These are phyloP conservation scores for Voacanga thouarsii DNA, from an alignment of 257 asterid genomes.

Conservation along the genomic window DNA sequence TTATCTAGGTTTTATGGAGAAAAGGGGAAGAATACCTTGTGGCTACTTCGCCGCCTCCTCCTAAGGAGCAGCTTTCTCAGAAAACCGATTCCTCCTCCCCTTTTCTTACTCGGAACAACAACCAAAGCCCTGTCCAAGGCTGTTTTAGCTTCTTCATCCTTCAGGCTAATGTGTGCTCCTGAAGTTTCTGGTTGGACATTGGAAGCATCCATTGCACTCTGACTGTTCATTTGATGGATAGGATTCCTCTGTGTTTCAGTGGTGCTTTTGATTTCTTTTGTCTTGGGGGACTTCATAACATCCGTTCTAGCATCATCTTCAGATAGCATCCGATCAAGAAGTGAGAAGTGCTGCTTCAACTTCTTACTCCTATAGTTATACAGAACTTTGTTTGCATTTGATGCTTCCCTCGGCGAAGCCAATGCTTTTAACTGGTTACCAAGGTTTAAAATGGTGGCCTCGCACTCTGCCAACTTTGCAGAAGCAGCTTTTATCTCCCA, in stretches of 20 bases:
- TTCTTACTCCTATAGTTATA: conserved; percentile 32
- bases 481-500: conserved; percentile 81
- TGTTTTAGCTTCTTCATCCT: conserved; percentile 14
- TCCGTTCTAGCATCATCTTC: conserved; percentile 45
- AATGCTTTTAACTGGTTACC: conserved; percentile 69
- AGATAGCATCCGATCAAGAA: conserved; percentile 65
- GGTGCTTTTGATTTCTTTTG: conserved; percentile 29
- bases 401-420: conserved; percentile 44
- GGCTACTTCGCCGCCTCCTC: conserved; percentile 47
- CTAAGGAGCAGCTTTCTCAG: conserved; percentile 66
- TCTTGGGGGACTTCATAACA: conserved; percentile 29
- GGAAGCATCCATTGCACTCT: conserved; percentile 3
- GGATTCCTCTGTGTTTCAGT: conserved; percentile 8
- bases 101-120: conserved; percentile 45
- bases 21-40: conserved; percentile 38
- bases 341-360: conserved; percentile 49
- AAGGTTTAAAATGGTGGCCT: conserved; percentile 65
- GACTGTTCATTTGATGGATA: not conserved
- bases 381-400: conserved; percentile 37
- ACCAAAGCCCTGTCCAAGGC: conserved; percentile 47
- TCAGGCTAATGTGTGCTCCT: conserved; percentile 15
- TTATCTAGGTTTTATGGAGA: conserved; percentile 29
- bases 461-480: conserved; percentile 70
- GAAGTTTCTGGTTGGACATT: conserved; percentile 21
- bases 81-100: conserved; percentile 52